phyloP scores from a whole-genome alignment of 768 basidiomycete species.

The Amanita thiersii region DNA sequence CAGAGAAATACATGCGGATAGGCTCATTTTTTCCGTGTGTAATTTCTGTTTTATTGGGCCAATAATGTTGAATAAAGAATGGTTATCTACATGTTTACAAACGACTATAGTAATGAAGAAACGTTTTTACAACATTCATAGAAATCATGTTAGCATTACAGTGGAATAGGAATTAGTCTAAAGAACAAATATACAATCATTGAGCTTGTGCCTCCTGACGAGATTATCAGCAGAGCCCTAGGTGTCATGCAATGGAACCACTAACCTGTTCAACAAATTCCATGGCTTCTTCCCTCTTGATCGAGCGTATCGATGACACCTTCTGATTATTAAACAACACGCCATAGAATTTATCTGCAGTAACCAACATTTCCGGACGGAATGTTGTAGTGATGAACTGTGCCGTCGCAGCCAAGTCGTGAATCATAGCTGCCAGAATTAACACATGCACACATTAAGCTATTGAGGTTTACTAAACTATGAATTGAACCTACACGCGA shows the following conservation, averaged over 20 bases:
- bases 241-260: constrained; percentile 3
- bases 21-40: too few species aligned
- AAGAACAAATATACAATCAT: too few species aligned
- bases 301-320: constrained; percentile 81
- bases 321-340: constrained; percentile 96
- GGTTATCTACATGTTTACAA: too few species aligned
- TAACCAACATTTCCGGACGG: constrained; percentile 93
- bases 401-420: constrained; percentile 75
- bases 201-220: constrained; percentile 21
- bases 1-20: too few species aligned
- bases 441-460: constrained; percentile 2
- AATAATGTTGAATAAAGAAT: too few species aligned
- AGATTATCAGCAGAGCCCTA: neutral
- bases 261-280: constrained; percentile 87
- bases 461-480: neutral
- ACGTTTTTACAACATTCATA: too few species aligned
- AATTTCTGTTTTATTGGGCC: too few species aligned
- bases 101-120: too few species aligned
- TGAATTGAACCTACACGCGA: constrained; percentile 62
- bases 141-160: too few species aligned
- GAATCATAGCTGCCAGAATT: constrained; percentile 73
- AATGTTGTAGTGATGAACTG: constrained; percentile 99
- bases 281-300: constrained; percentile 85
- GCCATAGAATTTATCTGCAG: constrained; percentile 95
- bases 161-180: too few species aligned